Conservation (phyloP, 371 early-diverging fungal genomes). For the Mortierella sp. region DNA sequence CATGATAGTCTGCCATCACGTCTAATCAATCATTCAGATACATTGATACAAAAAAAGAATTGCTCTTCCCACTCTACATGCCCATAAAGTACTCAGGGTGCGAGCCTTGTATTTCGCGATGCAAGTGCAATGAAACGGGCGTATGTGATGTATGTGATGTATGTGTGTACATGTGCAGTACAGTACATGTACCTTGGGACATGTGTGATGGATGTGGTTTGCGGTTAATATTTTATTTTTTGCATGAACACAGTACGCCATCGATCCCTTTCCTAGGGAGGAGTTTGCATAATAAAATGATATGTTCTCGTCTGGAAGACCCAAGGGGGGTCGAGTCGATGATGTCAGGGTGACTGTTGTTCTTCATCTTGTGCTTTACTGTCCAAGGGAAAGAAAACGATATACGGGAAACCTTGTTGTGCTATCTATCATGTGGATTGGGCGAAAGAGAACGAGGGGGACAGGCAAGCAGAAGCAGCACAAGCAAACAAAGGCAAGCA, state of each 20-base stretch:
- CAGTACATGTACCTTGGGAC: too few relatives aligned
- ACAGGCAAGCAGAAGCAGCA: too few relatives aligned
- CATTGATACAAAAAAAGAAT: too few relatives aligned
- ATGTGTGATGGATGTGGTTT: neutral
- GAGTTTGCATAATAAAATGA: neutral
- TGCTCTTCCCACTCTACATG: too few relatives aligned
- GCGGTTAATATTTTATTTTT: neutral
- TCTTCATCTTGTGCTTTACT: neutral
- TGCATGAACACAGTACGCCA: conserved; percentile 4
- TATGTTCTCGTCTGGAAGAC: too few relatives aligned
- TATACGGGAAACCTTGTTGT: neutral
- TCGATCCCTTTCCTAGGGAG: neutral
- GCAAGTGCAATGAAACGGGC: neutral
- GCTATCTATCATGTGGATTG: conserved; percentile 2
- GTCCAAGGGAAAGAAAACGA: neutral
- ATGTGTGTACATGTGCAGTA: neutral
- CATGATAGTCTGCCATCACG: too few relatives aligned
- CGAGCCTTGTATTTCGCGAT: too few relatives aligned
- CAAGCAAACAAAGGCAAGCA: too few relatives aligned
- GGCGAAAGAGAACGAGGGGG: conserved; percentile 1
- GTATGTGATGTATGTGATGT: neutral
- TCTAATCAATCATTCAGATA: too few relatives aligned
- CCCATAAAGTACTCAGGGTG: too few relatives aligned
- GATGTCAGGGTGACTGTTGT: conserved; percentile 11
- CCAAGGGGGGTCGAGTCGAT: too few relatives aligned